Evolutionary conservation across 2,329 filamentous ascomycete genomes (phyloP), one percentile per base, ranked within the genome.

Genomic region (Scedosporium aurantiacum): DNA sequence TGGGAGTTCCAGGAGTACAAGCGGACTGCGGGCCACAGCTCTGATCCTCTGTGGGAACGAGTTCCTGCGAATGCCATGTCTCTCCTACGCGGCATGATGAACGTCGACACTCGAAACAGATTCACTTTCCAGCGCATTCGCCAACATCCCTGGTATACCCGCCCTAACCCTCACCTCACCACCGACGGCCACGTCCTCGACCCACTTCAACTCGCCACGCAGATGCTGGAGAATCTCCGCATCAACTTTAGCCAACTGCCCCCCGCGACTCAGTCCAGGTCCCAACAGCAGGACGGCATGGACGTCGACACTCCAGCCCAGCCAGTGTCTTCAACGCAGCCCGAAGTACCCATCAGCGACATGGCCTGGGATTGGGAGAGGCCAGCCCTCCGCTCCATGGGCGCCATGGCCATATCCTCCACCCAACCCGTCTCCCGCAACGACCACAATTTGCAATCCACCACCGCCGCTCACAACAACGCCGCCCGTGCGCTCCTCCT

Each of bases 1-100:
- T 96, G 90, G 78, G 94, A 99, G 74, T 99, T 89, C 67, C 84
- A 89, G 67, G 91, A 97, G 73, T 99, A 96, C 71, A 79, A 89
- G 47, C 83, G 84, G 63, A 90, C 85, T 1, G 86, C 87, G 60
- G 90, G 91, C n/a, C 85, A 86, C 65, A 93, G 90, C 65, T 83
- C 83, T 2, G 94, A 99, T 70, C 87, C 90, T 61, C 78, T 97
- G 2, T 99, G 94, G 94, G 77, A 84, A 65, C 85, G 87, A 61
- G 75, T 97, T 21, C 92, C 93, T 0, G 62, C 79, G 0, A 84
- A 88, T 21, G 86, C 89, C 1, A 73, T 94, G 32, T 96, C 92
- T 3, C 77, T 99, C 23, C 81, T 99, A 41, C 85, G 93, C 61
- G 94, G 92, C 61, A 97, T 99, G 91, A 89, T 99, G 81, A 90